Conservation (phyloP, 192 early-diverging fungal genomes). For the Obelidium mucronatum region DNA sequence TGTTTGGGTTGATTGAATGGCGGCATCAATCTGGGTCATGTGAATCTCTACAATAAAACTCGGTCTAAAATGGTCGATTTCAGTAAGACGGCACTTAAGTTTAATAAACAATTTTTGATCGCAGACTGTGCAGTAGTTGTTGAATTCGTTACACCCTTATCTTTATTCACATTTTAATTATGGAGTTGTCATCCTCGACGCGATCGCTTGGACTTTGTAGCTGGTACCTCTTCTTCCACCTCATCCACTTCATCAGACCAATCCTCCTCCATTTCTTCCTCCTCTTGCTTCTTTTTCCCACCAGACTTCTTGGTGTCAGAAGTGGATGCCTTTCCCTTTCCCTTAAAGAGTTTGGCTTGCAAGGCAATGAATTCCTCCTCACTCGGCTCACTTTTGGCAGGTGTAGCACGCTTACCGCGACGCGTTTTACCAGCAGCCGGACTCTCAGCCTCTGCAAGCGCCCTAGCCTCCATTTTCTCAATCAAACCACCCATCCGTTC, state of each 20-base stretch:
- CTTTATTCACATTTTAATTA: no score
- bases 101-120: no score
- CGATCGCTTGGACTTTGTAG: constrained; percentile 6
- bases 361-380: constrained; percentile 72
- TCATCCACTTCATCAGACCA: constrained; percentile 19
- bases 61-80: no score
- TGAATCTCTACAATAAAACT: background rate
- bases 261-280: background rate
- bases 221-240: constrained; percentile 14
- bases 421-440: background rate
- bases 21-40: background rate
- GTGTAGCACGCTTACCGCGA: constrained; percentile 14
- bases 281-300: background rate
- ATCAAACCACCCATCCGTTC: constrained; percentile 14
- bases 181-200: no score
- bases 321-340: constrained; percentile 40
- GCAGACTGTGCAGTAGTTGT: no score
- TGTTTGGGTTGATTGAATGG: constrained; percentile 14
- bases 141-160: no score
- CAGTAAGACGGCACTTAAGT: no score
- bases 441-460: constrained; percentile 1
- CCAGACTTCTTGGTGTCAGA: background rate
- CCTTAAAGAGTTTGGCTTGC: constrained; percentile 63
- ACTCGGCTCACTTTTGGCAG: constrained; percentile 38
- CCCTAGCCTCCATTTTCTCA: constrained; percentile 20